Base-by-base conservation (phyloP, 1,284 basidiomycete genomes). In the Leccinum subrobustum region DNA sequence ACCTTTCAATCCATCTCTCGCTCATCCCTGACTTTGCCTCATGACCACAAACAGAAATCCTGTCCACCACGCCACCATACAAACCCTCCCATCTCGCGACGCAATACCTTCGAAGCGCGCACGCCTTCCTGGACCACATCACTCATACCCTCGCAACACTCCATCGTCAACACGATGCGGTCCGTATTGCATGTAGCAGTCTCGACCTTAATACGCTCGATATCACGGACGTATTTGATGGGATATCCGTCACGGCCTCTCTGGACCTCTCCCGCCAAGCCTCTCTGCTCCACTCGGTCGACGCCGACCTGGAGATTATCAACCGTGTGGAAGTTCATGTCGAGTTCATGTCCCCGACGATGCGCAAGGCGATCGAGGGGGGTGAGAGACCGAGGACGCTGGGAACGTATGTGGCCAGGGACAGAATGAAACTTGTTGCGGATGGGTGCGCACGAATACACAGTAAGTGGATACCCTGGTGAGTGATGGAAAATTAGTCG, bases 381-480 rank as follows among this genome's bases (percentile, higher is more conserved):
- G 89, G 89, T 2, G 86, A 86, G 54, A 83, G 79, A 57, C 81
- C 80, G 6, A 79, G 91, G 54, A 88, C 86, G n/a, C 73, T 93
- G 57, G 90, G 87, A 6, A 89, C 91, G 70, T 94, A 93, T 72
- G 91, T 94, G 20, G 87, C 86, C 31, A 81, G 79, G 64, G 82
- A 78, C 57, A 91, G 88, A 76, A 93, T 94, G 90, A 81, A 83
- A 61, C 83, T 92, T 66, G 91, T 93, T 0, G 85, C 86, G 1
- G 87, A 89, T 27, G 85, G 84, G 4, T 93, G 92, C 70, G 73
- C 78, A n/a, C 82, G 84, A 61, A 85, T 86, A 31, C 86, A 92
- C 74, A 83, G 88, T 85, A 65, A 59, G 83, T 78, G 23, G 6
- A 44, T 9, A 8, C 2, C 5, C 55, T 0, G 8, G 18, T 23